phyloP scores from a whole-genome alignment of 176 grass and related monocot genomes.

The Carex littledalei region DNA sequence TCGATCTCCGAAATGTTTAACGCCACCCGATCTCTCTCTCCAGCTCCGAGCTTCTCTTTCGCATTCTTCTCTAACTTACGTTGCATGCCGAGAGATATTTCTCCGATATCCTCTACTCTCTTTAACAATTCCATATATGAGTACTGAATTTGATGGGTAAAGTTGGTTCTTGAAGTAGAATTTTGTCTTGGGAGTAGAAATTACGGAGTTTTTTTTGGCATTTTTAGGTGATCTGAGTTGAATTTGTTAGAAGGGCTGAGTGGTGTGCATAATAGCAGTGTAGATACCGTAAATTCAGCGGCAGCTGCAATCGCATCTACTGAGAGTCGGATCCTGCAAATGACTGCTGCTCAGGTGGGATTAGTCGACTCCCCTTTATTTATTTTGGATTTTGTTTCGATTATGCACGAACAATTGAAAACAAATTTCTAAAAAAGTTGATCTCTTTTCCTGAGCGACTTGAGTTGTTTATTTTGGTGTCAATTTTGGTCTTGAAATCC shows the following conservation, averaged over 20 bases:
- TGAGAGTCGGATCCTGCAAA: constrained; percentile 57
- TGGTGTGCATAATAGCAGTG: constrained; percentile 53
- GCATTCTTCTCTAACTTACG: not conserved
- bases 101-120: not conserved
- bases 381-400: not conserved
- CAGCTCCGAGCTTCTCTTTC: not conserved
- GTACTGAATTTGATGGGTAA: not conserved
- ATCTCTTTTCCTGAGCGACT: not conserved
- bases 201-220: not conserved
- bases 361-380: not conserved
- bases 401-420: not conserved
- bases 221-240: constrained; percentile 9
- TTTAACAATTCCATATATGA: not conserved
- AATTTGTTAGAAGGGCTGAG: constrained; percentile 52
- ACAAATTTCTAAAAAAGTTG: not conserved
- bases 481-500: not conserved
- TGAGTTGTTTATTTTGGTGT: not conserved
- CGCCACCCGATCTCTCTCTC: not conserved
- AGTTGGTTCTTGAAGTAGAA: not conserved
- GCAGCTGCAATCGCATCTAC: constrained; percentile 62
- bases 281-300: constrained; percentile 80
- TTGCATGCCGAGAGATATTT: not conserved
- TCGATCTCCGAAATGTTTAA: not conserved
- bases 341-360: constrained; percentile 41
- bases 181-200: not conserved